Evolutionary conservation across 2,329 filamentous ascomycete genomes (phyloP).

Genomic region (Pyrenochaeta sp.): DNA sequence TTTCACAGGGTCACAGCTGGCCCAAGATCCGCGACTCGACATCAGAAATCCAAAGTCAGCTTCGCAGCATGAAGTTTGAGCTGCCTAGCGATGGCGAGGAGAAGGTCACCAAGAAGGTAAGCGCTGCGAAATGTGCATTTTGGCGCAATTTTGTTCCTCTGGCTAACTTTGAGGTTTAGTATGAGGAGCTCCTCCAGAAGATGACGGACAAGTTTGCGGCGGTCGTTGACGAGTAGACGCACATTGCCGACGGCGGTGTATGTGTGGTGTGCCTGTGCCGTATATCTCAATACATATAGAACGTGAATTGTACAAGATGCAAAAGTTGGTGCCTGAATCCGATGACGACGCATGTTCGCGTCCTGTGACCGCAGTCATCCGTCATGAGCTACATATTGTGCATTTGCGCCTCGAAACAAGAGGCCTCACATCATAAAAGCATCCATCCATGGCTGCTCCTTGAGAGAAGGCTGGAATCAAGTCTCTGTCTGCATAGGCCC

Average conservation of each 20-base stretch:
- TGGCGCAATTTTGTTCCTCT: background rate
- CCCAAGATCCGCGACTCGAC: conserved; percentile 91
- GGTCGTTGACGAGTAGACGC: conserved; percentile 85
- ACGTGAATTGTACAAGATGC: conserved; percentile 34
- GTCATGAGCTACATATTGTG: conserved; percentile 20
- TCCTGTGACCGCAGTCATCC: conserved; percentile 31
- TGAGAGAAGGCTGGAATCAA: too few species aligned
- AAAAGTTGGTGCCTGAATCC: conserved; percentile 44
- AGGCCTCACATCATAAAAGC: background rate
- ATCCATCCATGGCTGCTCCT: too few species aligned
- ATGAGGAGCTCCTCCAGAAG: conserved; percentile 87
- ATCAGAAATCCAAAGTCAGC: conserved; percentile 80
- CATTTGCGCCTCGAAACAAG: background rate
- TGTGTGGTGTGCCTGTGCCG: conserved; percentile 38
- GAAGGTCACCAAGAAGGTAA: conserved; percentile 81
- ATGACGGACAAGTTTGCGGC: conserved; percentile 98
- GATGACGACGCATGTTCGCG: conserved; percentile 46
- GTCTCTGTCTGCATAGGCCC: background rate
- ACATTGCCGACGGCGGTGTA: conserved; percentile 53
- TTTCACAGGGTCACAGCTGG: conserved; percentile 91
- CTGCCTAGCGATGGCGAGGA: conserved; percentile 86
- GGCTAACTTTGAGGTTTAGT: conserved; percentile 67
- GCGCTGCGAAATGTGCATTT: conserved; percentile 26
- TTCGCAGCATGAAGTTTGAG: conserved; percentile 97
- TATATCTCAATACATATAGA: conserved; percentile 35